Evolutionary conservation across 2,329 filamentous ascomycete genomes (phyloP), one percentile per base, ranked within the genome.

Genomic region (Aspergillus quadricinctus): DNA sequence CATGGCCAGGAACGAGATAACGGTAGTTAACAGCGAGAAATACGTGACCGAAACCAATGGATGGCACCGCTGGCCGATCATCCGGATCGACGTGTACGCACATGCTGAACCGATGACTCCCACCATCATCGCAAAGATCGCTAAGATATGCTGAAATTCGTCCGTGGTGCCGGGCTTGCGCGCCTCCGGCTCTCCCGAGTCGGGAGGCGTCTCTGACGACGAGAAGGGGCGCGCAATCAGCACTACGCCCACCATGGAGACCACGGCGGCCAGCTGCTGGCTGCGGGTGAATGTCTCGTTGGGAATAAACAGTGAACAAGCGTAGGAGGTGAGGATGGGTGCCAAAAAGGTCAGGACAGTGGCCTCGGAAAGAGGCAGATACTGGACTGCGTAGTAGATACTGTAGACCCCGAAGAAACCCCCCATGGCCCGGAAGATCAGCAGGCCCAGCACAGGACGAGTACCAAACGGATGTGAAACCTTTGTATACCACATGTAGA

Each of bases 311-410:
- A 92, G 78, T 37, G 88, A 91, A 70, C 91, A 96, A 19, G 88
- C 82, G 76, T 92, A 90, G 56, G 89, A 90, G 21, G 90, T 84
- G 5, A 95, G 80, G 14, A 87, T 88, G 0, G 92, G 92, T 0
- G 88, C 84, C 5, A 96, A 80, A 69, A 96, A 97, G 8, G 90
- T 94, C 53, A 97, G 88, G 35, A 96, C 92, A 0, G 90, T 94
- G 2, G 92, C 91, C 70, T 96, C 92, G 17, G 90, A 88, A 2
- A 96, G 81, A 0, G 90, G 89, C 3, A 96, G 82, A 65, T 95
- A 95, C 68, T 89, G 82, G 56, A 89, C 75, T 7, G 84, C 87
- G 65, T 86, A 86, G 64, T 87, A 95, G 75, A 94, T 83, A 37
- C 88, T 88, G 69, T 87, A 92, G 3, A 95, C 87, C 10, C 90